phyloP scores from a whole-genome alignment of 139 green algal genomes.

The Haematococcus lacustris region DNA sequence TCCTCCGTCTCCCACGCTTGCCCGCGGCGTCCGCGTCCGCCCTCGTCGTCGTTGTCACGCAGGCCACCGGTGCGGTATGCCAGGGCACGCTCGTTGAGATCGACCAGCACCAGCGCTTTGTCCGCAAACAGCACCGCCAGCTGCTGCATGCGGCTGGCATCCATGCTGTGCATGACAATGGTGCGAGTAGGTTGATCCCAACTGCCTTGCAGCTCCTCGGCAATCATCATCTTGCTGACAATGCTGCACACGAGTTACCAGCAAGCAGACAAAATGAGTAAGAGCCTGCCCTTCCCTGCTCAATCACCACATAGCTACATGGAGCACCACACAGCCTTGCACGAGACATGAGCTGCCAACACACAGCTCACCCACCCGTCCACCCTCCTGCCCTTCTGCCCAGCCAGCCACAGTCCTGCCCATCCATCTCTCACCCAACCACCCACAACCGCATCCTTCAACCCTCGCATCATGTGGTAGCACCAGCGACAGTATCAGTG shows the following conservation, averaged over 20 bases:
- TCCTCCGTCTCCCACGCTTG: not conserved
- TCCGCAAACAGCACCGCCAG: constrained; percentile 72
- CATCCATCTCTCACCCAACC: no score
- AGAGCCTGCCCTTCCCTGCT: no score
- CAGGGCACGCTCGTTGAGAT: constrained; percentile 90
- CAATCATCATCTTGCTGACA: constrained; percentile 85
- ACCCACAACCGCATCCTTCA: no score
- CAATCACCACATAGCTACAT: no score
- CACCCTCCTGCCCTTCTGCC: no score
- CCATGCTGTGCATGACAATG: constrained; percentile 84
- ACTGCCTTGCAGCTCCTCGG: constrained; percentile 77
- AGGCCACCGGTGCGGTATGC: constrained; percentile 71
- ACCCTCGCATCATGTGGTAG: no score
- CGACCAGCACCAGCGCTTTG: constrained; percentile 75
- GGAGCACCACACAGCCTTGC: no score
- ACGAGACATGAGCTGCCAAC: no score
- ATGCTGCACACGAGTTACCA: constrained; percentile 55
- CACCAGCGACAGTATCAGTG: no score
- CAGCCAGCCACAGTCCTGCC: no score
- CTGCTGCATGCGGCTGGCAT: constrained; percentile 73
- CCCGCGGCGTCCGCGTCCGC: constrained; percentile 4
- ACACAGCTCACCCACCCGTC: no score
- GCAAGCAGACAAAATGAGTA: no score
- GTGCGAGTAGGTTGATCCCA: constrained; percentile 92
- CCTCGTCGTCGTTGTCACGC: constrained; percentile 57